Evolutionary conservation across 805 yeast species (phyloP), one percentile per base, ranked within the genome.

Genomic region (Candida nanaspora): DNA sequence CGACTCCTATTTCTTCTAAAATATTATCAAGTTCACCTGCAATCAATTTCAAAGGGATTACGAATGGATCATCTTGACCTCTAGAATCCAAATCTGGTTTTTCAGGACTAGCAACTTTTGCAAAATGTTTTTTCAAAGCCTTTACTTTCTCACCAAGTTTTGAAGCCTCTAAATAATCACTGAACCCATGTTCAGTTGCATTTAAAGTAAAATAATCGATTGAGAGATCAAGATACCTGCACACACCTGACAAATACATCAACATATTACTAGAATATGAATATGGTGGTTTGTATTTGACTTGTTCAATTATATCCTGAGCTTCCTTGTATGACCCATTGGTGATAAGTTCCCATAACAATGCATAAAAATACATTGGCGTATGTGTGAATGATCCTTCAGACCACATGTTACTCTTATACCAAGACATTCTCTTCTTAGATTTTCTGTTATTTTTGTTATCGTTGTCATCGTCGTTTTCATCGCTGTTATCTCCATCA

Each of bases 211-310:
- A 33, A 21, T 21, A 20, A 33, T 33, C 35, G 6, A 21, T 11
- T 11, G 27, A 20, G 3, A 33, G 10, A 6, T 33, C 35, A 21
- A 21, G 11, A 14, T 33, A 33, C n/a, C 21, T 33, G 6, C 15
- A 15, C 4, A 21, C 18, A 21, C 15, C 14, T 14, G 26, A 14
- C 15, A 37, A 15, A 16, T 31, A 31, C n/a, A 18, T 19, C 48
- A 46, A 39, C 47, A 47, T 38, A 56, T 36, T 3, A 42, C 66
- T 37, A 53, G 38, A 28, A 70, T 45, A 46, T 35, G 53, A 56
- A 45, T 58, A 71, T 1, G 78, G 78, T 7, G 70, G 70, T 37
- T 60, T 59, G 39, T 71, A 58, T 20, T 64, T 42, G 28, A 72
- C 46, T 33, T 65, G 66, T 18, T 63, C 65, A 14, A 68, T 47